These are phyloP conservation scores for Xylaria bambusicola DNA, from an alignment of 495 filamentous ascomycete species.

Conservation along the genomic window DNA sequence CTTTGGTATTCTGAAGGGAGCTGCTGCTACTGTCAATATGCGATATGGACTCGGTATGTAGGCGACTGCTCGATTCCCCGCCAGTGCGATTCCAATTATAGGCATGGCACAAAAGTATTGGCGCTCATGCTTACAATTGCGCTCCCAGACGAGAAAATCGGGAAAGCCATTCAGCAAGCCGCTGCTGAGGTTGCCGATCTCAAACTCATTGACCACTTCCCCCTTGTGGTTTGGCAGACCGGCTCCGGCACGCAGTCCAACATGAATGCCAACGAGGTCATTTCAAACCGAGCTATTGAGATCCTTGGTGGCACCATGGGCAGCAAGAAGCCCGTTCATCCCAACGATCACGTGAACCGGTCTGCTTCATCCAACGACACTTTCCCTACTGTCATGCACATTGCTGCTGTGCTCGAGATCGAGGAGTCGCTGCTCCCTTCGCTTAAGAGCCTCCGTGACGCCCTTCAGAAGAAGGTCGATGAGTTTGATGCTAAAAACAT, in stretches of 20 bases:
- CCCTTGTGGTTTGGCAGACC: slow-evolving; percentile 98
- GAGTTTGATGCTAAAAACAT: slow-evolving; percentile 78
- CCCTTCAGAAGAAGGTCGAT: slow-evolving; percentile 86
- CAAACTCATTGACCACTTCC: slow-evolving; percentile 97
- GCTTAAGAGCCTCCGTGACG: slow-evolving; percentile 75
- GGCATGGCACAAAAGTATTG: not conserved
- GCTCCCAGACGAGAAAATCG: slow-evolving; percentile 77
- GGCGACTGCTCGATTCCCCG: not conserved
- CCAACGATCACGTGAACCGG: slow-evolving; percentile 99
- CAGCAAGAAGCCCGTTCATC: slow-evolving; percentile 96
- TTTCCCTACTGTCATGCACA: slow-evolving; percentile 99
- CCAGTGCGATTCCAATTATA: slow-evolving; percentile 18
- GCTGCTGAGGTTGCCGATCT: slow-evolving; percentile 89
- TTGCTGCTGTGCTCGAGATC: slow-evolving; percentile 92
- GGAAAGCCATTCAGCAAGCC: slow-evolving; percentile 91
- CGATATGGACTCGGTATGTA: slow-evolving; percentile 85
- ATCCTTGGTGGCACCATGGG: slow-evolving; percentile 93
- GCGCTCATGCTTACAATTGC: slow-evolving; percentile 24
- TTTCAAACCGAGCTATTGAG: slow-evolving; percentile 98
- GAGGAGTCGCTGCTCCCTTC: slow-evolving; percentile 82
- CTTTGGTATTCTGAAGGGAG: slow-evolving; percentile 97
- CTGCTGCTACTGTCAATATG: slow-evolving; percentile 95
- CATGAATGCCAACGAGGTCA: slow-evolving; percentile 99
- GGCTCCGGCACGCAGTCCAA: slow-evolving; percentile 98
- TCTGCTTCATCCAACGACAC: slow-evolving; percentile 98